These are phyloP conservation scores for Myxozyma udenii DNA, from an alignment of 805 yeast species.

Conservation along the genomic window DNA sequence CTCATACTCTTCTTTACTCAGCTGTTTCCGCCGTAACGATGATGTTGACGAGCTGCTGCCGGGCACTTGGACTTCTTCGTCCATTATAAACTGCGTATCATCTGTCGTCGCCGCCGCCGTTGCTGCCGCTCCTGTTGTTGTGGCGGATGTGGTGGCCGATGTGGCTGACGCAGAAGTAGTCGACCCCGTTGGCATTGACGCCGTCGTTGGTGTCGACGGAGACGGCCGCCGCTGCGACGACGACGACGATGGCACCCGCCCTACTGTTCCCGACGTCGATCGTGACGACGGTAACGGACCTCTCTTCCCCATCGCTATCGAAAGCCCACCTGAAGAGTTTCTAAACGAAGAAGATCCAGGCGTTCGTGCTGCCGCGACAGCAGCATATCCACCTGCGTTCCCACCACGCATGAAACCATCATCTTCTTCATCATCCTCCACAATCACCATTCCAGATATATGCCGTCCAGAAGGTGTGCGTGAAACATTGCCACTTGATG, in stretches of 20 bases:
- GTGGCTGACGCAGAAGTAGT: neutral
- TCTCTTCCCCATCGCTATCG: no score
- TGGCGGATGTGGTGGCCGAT: no score
- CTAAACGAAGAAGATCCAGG: no score
- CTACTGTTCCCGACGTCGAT: no score
- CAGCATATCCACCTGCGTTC: no score
- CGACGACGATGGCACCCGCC: neutral
- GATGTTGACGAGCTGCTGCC: neutral
- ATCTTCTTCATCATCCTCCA: neutral
- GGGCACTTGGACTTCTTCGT: no score
- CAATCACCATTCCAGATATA: neutral
- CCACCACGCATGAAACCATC: no score
- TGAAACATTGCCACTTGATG: neutral
- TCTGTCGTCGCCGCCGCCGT: slow-evolving; percentile 2
- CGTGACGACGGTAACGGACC: no score
- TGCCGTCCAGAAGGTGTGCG: neutral
- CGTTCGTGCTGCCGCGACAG: no score
- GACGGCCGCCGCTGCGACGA: neutral
- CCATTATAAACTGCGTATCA: slow-evolving; percentile 28
- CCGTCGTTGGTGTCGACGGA: neutral
- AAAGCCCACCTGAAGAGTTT: no score
- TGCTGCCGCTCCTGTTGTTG: neutral
- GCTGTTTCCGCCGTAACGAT: no score
- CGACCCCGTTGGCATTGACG: neutral
- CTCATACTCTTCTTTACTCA: no score